phyloP scores from a whole-genome alignment of 768 basidiomycete species.

The Termitomyces sp. region DNA sequence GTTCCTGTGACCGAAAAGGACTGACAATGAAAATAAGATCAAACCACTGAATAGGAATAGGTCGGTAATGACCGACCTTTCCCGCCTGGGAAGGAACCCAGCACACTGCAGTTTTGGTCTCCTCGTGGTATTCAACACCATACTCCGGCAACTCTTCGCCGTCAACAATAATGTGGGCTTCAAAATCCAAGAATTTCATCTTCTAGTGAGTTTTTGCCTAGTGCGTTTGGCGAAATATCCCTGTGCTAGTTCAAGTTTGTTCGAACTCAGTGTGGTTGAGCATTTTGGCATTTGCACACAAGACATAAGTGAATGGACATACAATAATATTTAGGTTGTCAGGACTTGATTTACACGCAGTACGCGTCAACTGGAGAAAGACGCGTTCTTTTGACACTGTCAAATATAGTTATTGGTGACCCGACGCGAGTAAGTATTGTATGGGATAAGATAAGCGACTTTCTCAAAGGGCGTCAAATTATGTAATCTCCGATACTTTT shows the following conservation, averaged over 20 bases:
- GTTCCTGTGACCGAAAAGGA: background rate
- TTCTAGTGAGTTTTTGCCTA: background rate
- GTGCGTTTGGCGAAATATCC: background rate
- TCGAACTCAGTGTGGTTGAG: too few species aligned
- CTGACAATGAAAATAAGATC: background rate
- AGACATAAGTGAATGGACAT: too few species aligned
- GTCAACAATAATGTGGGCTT: conserved; percentile 15
- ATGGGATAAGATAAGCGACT: too few species aligned
- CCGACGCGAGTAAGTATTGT: too few species aligned
- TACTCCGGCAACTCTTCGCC: conserved; percentile 12
- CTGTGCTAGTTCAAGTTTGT: background rate
- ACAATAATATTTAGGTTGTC: too few species aligned
- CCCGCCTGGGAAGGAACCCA: conserved; percentile 20
- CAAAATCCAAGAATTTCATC: conserved; percentile 6
- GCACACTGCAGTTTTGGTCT: conserved; percentile 11
- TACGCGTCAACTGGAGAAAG: too few species aligned
- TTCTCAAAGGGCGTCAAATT: too few species aligned
- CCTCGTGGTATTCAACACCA: conserved; percentile 4
- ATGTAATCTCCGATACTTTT: too few species aligned
- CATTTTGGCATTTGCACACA: too few species aligned
- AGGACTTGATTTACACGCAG: too few species aligned
- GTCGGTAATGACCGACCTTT: conserved; percentile 10
- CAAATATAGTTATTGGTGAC: too few species aligned
- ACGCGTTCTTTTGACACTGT: too few species aligned
- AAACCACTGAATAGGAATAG: background rate